phyloP scores from a whole-genome alignment of 2,329 filamentous ascomycete species.

The Claviceps monticola region DNA sequence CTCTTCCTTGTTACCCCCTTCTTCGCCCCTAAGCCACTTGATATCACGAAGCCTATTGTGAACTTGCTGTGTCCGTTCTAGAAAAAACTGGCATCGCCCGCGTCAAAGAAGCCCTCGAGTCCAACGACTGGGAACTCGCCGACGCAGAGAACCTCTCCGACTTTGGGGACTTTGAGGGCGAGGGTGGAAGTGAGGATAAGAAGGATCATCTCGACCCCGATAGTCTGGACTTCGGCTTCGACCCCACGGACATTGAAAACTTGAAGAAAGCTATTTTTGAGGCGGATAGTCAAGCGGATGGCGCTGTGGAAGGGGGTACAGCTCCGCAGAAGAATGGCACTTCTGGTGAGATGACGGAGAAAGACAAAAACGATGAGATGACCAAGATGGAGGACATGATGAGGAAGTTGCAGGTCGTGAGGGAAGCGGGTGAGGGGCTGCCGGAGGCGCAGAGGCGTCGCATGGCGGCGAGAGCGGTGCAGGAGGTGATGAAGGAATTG shows the following conservation, averaged over 20 bases:
- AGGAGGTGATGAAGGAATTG: constrained; percentile 49
- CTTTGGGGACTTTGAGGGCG: constrained; percentile 19
- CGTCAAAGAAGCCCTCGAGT: constrained; percentile 46
- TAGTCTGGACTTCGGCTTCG: constrained; percentile 37
- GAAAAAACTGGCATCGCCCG: constrained; percentile 47
- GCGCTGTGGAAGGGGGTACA: background rate
- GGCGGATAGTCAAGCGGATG: constrained; percentile 15
- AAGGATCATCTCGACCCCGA: constrained; percentile 28
- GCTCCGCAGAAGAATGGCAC: background rate
- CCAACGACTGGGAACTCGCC: constrained; percentile 47
- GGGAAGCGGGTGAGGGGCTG: constrained; percentile 44
- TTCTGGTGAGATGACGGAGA: background rate
- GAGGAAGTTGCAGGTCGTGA: constrained; percentile 46
- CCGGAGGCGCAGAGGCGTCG: constrained; percentile 46
- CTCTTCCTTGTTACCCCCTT: background rate
- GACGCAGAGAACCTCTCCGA: constrained; percentile 13
- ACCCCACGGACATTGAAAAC: constrained; percentile 37
- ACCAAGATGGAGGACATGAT: constrained; percentile 50
- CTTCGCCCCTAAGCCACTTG: too few species aligned
- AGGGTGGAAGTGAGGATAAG: constrained; percentile 16
- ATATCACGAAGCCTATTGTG: too few species aligned
- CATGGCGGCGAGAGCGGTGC: constrained; percentile 47
- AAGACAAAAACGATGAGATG: constrained; percentile 35
- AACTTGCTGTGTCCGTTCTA: constrained; percentile 10
- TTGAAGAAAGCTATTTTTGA: constrained; percentile 39